A percentile compares a stretch with the other conserved stretches of the same genome.
Evolutionary conservation across 2,329 filamentous ascomycete species (phyloP).

Genomic region (Didymellaceae sp.): DNA sequence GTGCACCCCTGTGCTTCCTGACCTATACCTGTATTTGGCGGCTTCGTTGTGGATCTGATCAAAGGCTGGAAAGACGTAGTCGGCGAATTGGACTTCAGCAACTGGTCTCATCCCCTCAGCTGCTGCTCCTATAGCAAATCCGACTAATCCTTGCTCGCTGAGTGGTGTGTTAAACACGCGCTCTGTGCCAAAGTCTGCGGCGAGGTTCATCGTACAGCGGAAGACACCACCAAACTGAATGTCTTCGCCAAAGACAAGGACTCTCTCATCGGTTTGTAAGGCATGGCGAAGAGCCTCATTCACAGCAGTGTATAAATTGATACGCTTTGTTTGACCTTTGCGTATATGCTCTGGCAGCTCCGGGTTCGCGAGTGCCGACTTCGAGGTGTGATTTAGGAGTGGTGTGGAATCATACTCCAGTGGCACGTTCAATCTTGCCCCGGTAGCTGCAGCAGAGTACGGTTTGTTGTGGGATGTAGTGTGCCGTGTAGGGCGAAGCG

Average conservation of each 20-base stretch:
- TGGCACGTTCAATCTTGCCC: constrained; percentile 77
- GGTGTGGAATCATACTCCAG: constrained; percentile 85
- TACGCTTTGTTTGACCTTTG: constrained; percentile 76
- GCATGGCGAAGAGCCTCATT: constrained; percentile 88
- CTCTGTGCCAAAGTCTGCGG: constrained; percentile 83
- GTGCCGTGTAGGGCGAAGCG: constrained; percentile 32
- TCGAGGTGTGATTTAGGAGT: constrained; percentile 79
- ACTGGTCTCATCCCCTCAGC: constrained; percentile 91
- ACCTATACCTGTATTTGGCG: constrained; percentile 83
- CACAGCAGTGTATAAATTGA: constrained; percentile 94
- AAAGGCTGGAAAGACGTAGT: constrained; percentile 92
- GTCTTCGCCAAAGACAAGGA: constrained; percentile 94
- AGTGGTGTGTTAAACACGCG: constrained; percentile 96
- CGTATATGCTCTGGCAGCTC: constrained; percentile 73
- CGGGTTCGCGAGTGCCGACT: constrained; percentile 71
- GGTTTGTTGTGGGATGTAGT: constrained; percentile 30
- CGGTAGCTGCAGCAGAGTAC: constrained; percentile 59
- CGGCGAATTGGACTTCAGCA: constrained; percentile 94
- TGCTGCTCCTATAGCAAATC: constrained; percentile 89
- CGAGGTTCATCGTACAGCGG: constrained; percentile 88
- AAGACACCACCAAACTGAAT: constrained; percentile 98
- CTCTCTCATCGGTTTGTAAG: constrained; percentile 80
- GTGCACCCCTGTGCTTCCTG: constrained; percentile 59
- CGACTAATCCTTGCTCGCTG: constrained; percentile 91
- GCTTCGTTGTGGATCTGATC: constrained; percentile 95